Percentiles rank a stretch among this genome's conserved stretches.
These are phyloP conservation scores for Phialemoniopsis sp. DNA, from an alignment of 2,329 filamentous ascomycete genomes.

Conservation along the genomic window DNA sequence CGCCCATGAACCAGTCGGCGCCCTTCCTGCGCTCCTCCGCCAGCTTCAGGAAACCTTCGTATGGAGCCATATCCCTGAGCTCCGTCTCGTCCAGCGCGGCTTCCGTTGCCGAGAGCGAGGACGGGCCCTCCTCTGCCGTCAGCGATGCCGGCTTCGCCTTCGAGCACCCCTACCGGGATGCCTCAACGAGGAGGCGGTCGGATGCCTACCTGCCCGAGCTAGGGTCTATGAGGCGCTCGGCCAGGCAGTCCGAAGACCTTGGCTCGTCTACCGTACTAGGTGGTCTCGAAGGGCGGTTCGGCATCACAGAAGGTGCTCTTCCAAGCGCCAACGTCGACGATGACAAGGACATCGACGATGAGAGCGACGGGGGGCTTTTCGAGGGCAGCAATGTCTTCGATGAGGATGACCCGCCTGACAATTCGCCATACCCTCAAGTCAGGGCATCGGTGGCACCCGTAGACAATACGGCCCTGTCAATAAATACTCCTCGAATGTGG, in stretches of 20 bases:
- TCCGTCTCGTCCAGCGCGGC: conserved; percentile 1
- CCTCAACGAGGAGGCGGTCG: conserved; percentile 1
- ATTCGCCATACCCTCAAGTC: conserved; percentile 75
- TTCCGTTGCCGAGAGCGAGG: neutral
- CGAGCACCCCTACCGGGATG: conserved; percentile 4
- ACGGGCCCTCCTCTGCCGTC: neutral
- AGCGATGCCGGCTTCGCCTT: conserved; percentile 3
- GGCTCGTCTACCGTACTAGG: conserved; percentile 46
- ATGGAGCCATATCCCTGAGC: conserved; percentile 22
- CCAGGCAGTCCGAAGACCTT: conserved; percentile 40
- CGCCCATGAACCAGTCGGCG: conserved; percentile 18
- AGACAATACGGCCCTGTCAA: conserved; percentile 73
- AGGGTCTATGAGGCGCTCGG: conserved; percentile 22
- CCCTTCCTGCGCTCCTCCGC: conserved; percentile 23
- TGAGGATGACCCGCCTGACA: conserved; percentile 55
- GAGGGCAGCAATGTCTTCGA: conserved; percentile 30
- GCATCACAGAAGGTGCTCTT: conserved; percentile 42
- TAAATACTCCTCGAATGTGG: conserved; percentile 89
- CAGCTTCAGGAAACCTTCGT: conserved; percentile 23
- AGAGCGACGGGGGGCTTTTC: conserved; percentile 17
- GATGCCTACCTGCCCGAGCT: conserved; percentile 7
- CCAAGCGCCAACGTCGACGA: conserved; percentile 39
- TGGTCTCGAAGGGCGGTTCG: conserved; percentile 49
- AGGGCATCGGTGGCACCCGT: conserved; percentile 73
- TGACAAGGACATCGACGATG: conserved; percentile 21